Evolutionary conservation across 2,329 filamentous ascomycete species (phyloP).

Genomic region (Stachybotrys echinatus): DNA sequence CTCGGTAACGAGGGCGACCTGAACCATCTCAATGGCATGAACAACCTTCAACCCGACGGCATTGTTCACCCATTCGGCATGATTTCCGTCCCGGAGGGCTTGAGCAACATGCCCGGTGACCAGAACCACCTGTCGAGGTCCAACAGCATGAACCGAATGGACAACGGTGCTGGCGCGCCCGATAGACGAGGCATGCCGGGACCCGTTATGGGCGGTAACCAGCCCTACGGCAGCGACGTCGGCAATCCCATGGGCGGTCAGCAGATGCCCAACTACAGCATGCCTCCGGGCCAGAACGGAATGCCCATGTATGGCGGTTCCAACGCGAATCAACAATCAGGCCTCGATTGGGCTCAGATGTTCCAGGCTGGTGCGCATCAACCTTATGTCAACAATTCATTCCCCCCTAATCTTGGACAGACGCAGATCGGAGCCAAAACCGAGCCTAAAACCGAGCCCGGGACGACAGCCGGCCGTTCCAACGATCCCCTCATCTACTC

Average conservation of each 20-base stretch:
- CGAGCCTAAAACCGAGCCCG: constrained; percentile 53
- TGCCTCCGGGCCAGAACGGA: constrained; percentile 58
- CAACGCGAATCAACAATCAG: constrained; percentile 55
- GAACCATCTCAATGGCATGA: constrained; percentile 56
- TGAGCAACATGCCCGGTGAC: constrained; percentile 55
- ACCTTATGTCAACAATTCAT: constrained; percentile 57
- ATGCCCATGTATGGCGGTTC: constrained; percentile 59
- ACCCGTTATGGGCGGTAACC: constrained; percentile 45
- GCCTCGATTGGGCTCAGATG: constrained; percentile 74
- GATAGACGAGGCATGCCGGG: constrained; percentile 52
- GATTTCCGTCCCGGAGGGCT: constrained; percentile 50
- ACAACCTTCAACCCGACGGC: constrained; percentile 51
- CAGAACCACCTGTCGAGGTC: constrained; percentile 58
- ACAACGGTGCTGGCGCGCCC: constrained; percentile 45
- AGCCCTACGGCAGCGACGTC: constrained; percentile 54
- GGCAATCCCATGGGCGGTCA: constrained; percentile 59
- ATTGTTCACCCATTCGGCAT: constrained; percentile 55
- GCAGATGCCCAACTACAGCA: constrained; percentile 59
- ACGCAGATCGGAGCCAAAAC: constrained; percentile 65
- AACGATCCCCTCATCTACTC: constrained; percentile 43
- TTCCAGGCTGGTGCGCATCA: constrained; percentile 68
- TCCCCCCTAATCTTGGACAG: constrained; percentile 61
- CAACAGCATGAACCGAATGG: constrained; percentile 54
- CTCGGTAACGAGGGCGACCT: constrained; percentile 49
- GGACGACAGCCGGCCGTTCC: constrained; percentile 41